Evolutionary conservation across 768 basidiomycete genomes (phyloP).

Genomic region (Podaxis carcinomalis): DNA sequence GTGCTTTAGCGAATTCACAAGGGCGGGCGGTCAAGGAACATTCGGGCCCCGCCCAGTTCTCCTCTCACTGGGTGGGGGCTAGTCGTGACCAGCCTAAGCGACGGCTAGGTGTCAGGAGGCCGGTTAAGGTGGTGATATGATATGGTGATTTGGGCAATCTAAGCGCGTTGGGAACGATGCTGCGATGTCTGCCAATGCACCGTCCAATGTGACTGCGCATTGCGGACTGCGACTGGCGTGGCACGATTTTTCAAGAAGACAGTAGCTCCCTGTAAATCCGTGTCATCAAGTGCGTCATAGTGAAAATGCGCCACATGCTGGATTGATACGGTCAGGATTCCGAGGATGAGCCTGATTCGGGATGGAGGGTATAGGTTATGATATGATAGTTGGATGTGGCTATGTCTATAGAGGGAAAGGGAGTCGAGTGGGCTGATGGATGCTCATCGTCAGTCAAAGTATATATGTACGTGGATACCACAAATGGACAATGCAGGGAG

Average conservation of each 20-base stretch:
- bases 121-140: constrained; percentile 5
- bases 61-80: not conserved
- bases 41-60: not conserved
- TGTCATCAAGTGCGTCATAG: constrained; percentile 1
- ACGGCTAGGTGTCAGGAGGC: not conserved
- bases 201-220: not conserved
- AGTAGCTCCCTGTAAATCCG: not conserved
- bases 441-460: not conserved
- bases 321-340: not conserved
- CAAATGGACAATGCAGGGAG: not conserved
- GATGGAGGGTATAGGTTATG: no score
- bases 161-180: not conserved
- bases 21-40: not conserved
- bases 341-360: not conserved
- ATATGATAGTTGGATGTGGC: not conserved
- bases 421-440: constrained; percentile 3
- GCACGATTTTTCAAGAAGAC: not conserved
- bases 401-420: not conserved
- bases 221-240: not conserved
- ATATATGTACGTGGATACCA: not conserved
- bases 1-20: not conserved
- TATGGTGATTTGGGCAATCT: not conserved
- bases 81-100: not conserved
- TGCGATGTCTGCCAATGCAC: not conserved
- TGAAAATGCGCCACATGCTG: not conserved